Conservation (phyloP, 768 basidiomycete genomes). For the Trametes gibbosa region DNA sequence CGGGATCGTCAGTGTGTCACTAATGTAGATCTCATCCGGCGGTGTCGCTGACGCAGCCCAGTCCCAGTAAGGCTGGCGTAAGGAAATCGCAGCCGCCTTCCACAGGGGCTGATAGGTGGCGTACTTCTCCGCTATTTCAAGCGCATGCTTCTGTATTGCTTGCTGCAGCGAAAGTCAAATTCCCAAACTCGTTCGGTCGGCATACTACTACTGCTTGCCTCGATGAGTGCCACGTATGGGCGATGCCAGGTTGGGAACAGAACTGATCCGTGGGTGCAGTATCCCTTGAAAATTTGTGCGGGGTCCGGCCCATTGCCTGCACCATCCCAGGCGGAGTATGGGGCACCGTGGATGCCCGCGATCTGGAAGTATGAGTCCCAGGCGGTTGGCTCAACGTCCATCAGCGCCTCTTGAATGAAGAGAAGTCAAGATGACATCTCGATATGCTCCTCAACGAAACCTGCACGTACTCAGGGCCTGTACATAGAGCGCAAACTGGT, state of each 20-base stretch:
- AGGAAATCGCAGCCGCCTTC: conserved; percentile 32
- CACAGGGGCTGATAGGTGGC: conserved; percentile 23
- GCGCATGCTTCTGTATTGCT: conserved; percentile 40
- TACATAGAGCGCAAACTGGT: conserved; percentile 43
- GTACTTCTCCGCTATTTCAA: conserved; percentile 41
- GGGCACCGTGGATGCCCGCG: conserved; percentile 51
- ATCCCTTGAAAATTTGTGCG: conserved; percentile 38
- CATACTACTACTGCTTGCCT: conserved; percentile 34
- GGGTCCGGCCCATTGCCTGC: conserved; percentile 27
- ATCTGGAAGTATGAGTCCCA: conserved; percentile 22
- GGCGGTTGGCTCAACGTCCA: background rate
- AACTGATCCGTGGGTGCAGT: conserved; percentile 50
- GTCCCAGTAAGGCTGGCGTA: conserved; percentile 49
- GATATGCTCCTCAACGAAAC: background rate
- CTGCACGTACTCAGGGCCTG: conserved; percentile 45
- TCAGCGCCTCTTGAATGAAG: no score
- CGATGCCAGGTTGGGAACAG: conserved; percentile 57
- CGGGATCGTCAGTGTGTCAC: conserved; percentile 29
- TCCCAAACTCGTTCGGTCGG: background rate
- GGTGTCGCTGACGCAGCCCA: conserved; percentile 34
- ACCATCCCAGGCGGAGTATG: conserved; percentile 43
- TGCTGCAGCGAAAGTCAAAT: conserved; percentile 34
- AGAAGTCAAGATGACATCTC: background rate
- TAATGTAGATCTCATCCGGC: background rate
- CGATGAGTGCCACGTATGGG: conserved; percentile 47